phyloP scores from a whole-genome alignment of 305 asterid genomes.

The Fraxinus ornus region DNA sequence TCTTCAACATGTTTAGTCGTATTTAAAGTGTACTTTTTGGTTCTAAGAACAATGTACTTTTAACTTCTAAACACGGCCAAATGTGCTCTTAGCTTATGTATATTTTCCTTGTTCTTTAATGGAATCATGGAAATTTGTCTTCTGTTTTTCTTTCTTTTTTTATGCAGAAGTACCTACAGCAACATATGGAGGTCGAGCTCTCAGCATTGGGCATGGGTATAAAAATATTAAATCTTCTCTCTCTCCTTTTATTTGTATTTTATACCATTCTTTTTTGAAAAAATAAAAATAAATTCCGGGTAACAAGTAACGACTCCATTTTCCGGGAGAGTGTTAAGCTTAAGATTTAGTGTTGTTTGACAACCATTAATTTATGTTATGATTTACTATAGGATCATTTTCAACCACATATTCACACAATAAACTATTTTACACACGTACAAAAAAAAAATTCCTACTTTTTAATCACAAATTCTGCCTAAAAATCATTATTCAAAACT shows the following conservation, averaged over 20 bases:
- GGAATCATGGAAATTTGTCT: background rate
- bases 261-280: background rate
- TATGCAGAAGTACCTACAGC: conserved; percentile 76
- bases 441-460: no score
- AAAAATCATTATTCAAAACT: no score
- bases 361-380: no score
- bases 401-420: no score
- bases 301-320: background rate
- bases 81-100: background rate
- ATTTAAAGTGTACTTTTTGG: no score
- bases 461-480: no score
- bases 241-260: background rate
- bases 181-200: conserved; percentile 79
- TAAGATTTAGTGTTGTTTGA: no score
- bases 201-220: conserved; percentile 94
- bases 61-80: background rate
- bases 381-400: no score
- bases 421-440: no score
- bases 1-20: no score
- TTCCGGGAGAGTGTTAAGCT: no score
- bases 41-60: background rate
- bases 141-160: background rate
- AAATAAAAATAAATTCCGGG: background rate
- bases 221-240: background rate
- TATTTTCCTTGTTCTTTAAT: background rate